Base-by-base conservation (phyloP, 768 basidiomycete species). In the Hortiboletus flavorubellus region DNA sequence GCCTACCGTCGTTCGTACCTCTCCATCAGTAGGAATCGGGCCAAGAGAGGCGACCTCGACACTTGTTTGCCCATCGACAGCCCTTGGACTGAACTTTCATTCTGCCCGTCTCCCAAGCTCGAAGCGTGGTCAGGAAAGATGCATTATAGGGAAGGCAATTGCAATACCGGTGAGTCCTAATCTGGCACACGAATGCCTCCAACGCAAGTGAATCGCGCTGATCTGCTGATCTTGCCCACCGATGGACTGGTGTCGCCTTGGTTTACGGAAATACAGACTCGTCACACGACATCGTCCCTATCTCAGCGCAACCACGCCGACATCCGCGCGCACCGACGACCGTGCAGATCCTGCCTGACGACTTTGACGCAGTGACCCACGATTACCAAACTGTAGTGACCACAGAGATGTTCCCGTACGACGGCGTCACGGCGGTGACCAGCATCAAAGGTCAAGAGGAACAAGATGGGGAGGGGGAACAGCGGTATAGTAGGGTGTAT, bases 281-380 rank as follows among this genome's bases (percentile, higher is more conserved):
- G 31, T 72, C 70, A 30, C 66, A 26, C 37, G 70, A 72, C 40
- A 66, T 70, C 37, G 64, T 72, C 31, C 55, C 62, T 4, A 54
- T 63, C 6, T 61, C 57, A n/a, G 47, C 33, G n/a, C 53, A 34
- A 23, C 50, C 49, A n/a, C 64, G 61, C 18, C 64, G 68, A 35
- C 68, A 34, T 8, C 69, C 69, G 1, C 68, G 65, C 8, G 66
- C 70, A 15, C 69, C 70, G 18, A 70, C 69, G 8, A 70, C 69
- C 15, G 47, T 72, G n/a, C 69, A 72, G 45, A 59, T 68, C 37
- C 49, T 70, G 16, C 55, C 65, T 2, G 70, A 70, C 35, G 66
- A 70, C 50, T 26, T 26, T 51, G 70, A 70, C 4, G 68, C 70
- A 10, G 47, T 61, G 7, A 26, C 26, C 26, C 26, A 26, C 26